A percentile compares a stretch with the other conserved stretches of the same genome.
Evolutionary conservation across 1,284 basidiomycete genomes (phyloP).

Genomic region (Malassezia pachydermatis): DNA sequence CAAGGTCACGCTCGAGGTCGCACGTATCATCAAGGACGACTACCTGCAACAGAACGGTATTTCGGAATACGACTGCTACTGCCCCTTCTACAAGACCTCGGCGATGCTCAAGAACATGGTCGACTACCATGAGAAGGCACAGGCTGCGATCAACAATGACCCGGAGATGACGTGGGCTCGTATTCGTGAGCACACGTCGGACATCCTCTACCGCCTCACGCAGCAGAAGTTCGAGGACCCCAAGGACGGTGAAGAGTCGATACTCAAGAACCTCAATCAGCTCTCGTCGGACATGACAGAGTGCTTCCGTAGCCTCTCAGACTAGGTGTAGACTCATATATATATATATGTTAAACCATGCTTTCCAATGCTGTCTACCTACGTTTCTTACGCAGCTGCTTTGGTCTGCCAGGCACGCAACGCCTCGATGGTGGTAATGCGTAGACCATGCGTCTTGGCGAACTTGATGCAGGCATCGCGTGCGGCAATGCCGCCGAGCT

Average conservation of each 20-base stretch:
- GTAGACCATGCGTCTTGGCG: slow-evolving; percentile 79
- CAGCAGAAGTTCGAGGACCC: slow-evolving; percentile 92
- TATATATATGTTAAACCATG: no score
- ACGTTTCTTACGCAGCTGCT: neutral
- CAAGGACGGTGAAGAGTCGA: slow-evolving; percentile 45
- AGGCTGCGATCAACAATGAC: slow-evolving; percentile 61
- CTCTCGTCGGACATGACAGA: slow-evolving; percentile 43
- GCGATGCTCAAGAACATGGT: slow-evolving; percentile 94
- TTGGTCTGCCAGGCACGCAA: slow-evolving; percentile 31
- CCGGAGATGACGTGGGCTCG: slow-evolving; percentile 82
- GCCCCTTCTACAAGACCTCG: slow-evolving; percentile 69
- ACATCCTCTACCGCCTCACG: slow-evolving; percentile 87
- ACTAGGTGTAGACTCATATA: slow-evolving; percentile 18
- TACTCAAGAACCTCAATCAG: slow-evolving; percentile 38
- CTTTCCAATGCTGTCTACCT: no score
- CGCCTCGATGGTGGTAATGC: slow-evolving; percentile 82
- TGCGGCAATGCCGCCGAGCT: slow-evolving; percentile 86
- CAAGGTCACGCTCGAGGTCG: slow-evolving; percentile 97
- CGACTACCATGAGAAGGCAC: slow-evolving; percentile 81
- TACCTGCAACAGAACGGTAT: slow-evolving; percentile 99
- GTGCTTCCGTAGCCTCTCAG: slow-evolving; percentile 41
- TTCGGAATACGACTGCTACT: slow-evolving; percentile 92
- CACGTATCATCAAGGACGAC: slow-evolving; percentile 85
- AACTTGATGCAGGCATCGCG: slow-evolving; percentile 84
- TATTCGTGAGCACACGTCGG: slow-evolving; percentile 75